Evolutionary conservation across 2,329 filamentous ascomycete genomes (phyloP), one percentile per base, ranked within the genome.

Genomic region (Penicillium oxalicum): DNA sequence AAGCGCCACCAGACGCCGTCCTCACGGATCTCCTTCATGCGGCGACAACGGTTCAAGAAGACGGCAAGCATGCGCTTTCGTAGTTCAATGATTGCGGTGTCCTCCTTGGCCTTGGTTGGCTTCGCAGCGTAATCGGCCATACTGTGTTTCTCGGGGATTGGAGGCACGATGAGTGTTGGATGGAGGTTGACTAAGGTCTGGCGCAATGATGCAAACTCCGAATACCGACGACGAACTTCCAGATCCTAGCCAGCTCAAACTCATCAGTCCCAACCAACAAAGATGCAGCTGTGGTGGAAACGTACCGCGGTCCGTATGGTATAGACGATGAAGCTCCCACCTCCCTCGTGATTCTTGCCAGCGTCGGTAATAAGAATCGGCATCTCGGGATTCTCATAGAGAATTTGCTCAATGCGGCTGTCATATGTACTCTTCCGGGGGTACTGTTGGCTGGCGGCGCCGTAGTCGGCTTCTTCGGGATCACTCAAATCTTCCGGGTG

Each of bases 41-140:
- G 82, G 55, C 91, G 82, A 70, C 93, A 98, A 42, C 93, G 80
- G 63, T 98, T 98, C 43, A 98, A 69, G 61, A 98, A 98, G 0
- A 97, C 93, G 4, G 87, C 87, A 46, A 98, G 70, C 93, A 98
- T 98, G 61, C 93, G 87, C 75, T 97, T 97, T 51, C 93, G 82
- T 56, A 97, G 75, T 65, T 98, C 93, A 55, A 98, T 98, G 40
- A 97, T 98, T 52, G 91, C 88, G 49, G 90, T 86, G 66, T 98
- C 94, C 70, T 98, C 91, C 69, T 96, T 98, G 13, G 94, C 94
- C 62, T 91, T 96, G 34, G 93, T 98, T 1, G 94, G 93, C 61
- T 95, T 97, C 27, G 94, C 91, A 12, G 93, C 93, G 66, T 98
- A 98, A 69, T 98, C 93, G 52, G 91, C 91, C 86, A 98, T 95